Evolutionary conservation across 495 filamentous ascomycete species (phyloP).

Genomic region (Hypoxylon fragiforme): DNA sequence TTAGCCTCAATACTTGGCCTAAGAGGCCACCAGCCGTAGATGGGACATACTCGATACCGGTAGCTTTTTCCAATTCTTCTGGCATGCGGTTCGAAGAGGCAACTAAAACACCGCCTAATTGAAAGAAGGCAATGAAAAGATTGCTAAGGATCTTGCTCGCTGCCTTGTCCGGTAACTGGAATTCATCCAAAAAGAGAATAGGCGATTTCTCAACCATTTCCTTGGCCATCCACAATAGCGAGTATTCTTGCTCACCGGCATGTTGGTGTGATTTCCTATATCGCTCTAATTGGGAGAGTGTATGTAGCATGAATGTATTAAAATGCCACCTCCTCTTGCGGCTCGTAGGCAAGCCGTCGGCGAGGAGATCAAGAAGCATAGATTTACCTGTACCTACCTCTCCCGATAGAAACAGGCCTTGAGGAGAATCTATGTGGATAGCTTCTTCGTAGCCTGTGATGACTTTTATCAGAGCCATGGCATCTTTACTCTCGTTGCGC

Average conservation of each 20-base stretch:
- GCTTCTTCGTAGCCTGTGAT: slow-evolving; percentile 67
- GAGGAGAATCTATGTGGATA: slow-evolving; percentile 61
- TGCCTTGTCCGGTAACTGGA: slow-evolving; percentile 70
- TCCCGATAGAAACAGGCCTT: slow-evolving; percentile 67
- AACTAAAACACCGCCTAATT: slow-evolving; percentile 71
- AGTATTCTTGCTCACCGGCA: slow-evolving; percentile 54
- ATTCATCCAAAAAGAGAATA: slow-evolving; percentile 74
- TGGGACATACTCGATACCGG: slow-evolving; percentile 59
- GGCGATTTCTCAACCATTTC: slow-evolving; percentile 68
- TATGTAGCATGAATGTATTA: slow-evolving; percentile 75
- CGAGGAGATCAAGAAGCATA: slow-evolving; percentile 71
- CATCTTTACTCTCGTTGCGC: slow-evolving; percentile 45
- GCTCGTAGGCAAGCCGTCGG: slow-evolving; percentile 64
- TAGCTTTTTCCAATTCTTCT: slow-evolving; percentile 70
- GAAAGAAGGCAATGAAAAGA: slow-evolving; percentile 72
- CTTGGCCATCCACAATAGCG: slow-evolving; percentile 66
- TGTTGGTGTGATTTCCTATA: slow-evolving; percentile 50
- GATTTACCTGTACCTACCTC: slow-evolving; percentile 74
- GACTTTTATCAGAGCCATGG: slow-evolving; percentile 60
- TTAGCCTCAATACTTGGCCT: slow-evolving; percentile 45
- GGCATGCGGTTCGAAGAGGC: slow-evolving; percentile 76
- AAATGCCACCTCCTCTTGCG: slow-evolving; percentile 74
- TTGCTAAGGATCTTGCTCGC: slow-evolving; percentile 71
- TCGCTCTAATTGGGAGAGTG: slow-evolving; percentile 62
- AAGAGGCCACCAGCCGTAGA: slow-evolving; percentile 55